phyloP scores from a whole-genome alignment of 1,139 yeast species.

The Pichia sp. region DNA sequence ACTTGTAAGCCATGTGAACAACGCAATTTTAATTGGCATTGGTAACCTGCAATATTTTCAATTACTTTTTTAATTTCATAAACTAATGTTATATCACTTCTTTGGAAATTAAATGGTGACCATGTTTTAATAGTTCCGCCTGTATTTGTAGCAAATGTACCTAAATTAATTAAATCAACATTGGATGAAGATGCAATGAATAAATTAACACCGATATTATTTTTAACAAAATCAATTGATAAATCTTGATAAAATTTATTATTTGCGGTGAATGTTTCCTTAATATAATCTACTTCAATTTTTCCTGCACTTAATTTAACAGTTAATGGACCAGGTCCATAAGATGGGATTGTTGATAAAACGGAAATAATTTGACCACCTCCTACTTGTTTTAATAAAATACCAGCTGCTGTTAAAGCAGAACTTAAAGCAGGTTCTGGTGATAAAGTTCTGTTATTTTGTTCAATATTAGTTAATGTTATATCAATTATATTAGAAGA shows the following conservation, averaged over 20 bases:
- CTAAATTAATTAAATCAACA: slow-evolving; percentile 71
- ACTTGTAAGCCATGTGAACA: slow-evolving; percentile 88
- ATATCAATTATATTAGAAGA: slow-evolving; percentile 59
- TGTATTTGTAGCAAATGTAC: slow-evolving; percentile 57
- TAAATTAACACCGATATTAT: slow-evolving; percentile 71
- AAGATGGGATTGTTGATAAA: slow-evolving; percentile 65
- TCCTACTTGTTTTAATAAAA: slow-evolving; percentile 55
- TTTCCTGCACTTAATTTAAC: slow-evolving; percentile 37
- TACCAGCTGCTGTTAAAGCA: slow-evolving; percentile 64
- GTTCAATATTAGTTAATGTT: slow-evolving; percentile 59
- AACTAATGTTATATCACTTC: slow-evolving; percentile 65
- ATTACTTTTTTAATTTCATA: slow-evolving; percentile 52
- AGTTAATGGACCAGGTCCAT: slow-evolving; percentile 78
- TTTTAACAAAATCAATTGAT: slow-evolving; percentile 49
- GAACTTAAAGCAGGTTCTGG: slow-evolving; percentile 76
- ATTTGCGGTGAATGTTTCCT: slow-evolving; percentile 49
- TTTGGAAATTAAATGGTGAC: slow-evolving; percentile 58
- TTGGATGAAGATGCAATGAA: slow-evolving; percentile 57
- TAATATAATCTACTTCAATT: slow-evolving; percentile 50
- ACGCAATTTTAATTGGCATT: slow-evolving; percentile 78
- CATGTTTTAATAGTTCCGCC: slow-evolving; percentile 70
- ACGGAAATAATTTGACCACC: slow-evolving; percentile 81
- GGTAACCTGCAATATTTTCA: slow-evolving; percentile 54
- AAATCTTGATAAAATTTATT: slow-evolving; percentile 58
- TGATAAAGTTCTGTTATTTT: slow-evolving; percentile 41